Conservation (phyloP, 306 rosid genomes). For the Sechiopsis laciniata region DNA sequence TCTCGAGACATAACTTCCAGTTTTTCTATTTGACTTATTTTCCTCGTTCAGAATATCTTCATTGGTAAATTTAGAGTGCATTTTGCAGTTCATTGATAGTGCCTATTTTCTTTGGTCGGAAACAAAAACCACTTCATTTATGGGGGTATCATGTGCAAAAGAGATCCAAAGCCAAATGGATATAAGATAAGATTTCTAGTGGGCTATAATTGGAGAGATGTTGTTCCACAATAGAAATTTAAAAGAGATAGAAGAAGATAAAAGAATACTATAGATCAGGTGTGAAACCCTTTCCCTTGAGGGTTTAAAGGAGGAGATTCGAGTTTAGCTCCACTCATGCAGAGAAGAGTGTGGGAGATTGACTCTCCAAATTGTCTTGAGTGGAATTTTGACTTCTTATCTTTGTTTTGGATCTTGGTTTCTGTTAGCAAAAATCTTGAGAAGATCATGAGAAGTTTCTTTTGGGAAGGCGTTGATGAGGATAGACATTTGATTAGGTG, state of each 20-base stretch:
- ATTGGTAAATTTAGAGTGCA: not conserved
- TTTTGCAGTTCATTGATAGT: not conserved
- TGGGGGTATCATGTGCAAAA: not conserved
- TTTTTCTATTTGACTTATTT: not conserved
- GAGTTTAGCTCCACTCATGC: not conserved
- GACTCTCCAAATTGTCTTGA: not conserved
- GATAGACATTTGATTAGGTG: not conserved
- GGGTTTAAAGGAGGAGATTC: not conserved
- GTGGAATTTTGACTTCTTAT: not conserved
- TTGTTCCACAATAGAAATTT: no score
- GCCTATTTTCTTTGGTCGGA: not conserved
- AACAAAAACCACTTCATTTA: not conserved
- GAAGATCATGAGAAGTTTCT: not conserved
- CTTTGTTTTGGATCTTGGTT: constrained; percentile 2
- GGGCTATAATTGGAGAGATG: no score
- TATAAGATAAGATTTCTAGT: not conserved
- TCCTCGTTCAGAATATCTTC: not conserved
- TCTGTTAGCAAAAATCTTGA: not conserved
- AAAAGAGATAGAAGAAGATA: not conserved
- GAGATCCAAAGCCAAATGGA: not conserved
- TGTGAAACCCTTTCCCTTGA: not conserved
- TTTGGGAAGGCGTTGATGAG: not conserved
- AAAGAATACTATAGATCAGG: not conserved
- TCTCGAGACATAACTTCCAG: not conserved
- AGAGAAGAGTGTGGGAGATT: constrained; percentile 9